Conservation (phyloP, 768 basidiomycete genomes). For the Mycena sanguinolenta region DNA sequence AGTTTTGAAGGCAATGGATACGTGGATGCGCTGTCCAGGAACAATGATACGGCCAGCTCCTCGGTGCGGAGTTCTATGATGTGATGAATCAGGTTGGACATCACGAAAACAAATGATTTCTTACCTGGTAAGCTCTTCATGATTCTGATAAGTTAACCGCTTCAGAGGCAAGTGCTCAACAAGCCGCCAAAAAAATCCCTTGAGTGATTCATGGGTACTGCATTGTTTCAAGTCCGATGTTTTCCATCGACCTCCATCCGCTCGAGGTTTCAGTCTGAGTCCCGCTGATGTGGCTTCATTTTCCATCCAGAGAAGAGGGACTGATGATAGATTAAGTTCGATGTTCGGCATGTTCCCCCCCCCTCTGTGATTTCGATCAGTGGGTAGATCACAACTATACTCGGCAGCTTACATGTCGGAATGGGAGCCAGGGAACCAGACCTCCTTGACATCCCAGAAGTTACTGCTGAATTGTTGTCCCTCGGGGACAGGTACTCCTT, state of each 20-base stretch:
- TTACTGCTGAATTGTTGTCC: no score
- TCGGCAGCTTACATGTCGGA: slow-evolving; percentile 44
- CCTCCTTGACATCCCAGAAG: slow-evolving; percentile 42
- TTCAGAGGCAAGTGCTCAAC: no score
- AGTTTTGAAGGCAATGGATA: slow-evolving; percentile 28
- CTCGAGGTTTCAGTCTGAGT: slow-evolving; percentile 36
- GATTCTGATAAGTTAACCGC: no score
- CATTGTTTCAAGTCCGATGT: no score
- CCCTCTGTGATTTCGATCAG: slow-evolving; percentile 27
- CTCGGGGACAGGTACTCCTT: no score
- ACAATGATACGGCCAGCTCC: slow-evolving; percentile 19
- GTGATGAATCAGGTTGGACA: no score
- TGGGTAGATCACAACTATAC: neutral
- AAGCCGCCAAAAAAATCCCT: slow-evolving; percentile 1
- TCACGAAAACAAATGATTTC: no score
- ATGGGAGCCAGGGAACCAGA: slow-evolving; percentile 45
- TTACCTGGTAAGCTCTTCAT: no score
- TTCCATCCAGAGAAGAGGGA: slow-evolving; percentile 51
- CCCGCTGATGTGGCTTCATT: slow-evolving; percentile 44
- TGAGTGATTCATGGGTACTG: neutral
- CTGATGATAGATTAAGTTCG: slow-evolving; percentile 25
- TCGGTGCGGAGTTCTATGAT: neutral
- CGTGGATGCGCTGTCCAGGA: slow-evolving; percentile 33
- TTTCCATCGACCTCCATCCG: slow-evolving; percentile 16
- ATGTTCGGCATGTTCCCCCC: slow-evolving; percentile 38